Percentiles rank a stretch among this genome's conserved stretches.
Conservation (phyloP, 2,329 filamentous ascomycete species). For the Curvularia sp. region DNA sequence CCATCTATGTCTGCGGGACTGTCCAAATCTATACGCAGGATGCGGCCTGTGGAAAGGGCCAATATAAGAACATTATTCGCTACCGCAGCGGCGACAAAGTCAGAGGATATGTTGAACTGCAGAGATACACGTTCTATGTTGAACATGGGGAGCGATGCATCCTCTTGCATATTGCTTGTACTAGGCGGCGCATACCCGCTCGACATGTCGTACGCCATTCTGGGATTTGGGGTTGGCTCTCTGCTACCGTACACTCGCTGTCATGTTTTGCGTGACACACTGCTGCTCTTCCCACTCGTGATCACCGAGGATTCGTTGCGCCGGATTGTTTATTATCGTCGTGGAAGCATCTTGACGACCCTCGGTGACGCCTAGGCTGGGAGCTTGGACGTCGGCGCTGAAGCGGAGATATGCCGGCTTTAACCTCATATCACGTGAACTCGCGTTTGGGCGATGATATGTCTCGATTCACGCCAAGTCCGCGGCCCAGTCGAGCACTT, state of each 20-base stretch:
- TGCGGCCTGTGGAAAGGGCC: constrained; percentile 88
- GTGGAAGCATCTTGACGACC: constrained; percentile 5
- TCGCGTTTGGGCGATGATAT: constrained; percentile 2
- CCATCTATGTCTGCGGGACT: constrained; percentile 91
- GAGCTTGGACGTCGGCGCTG: constrained; percentile 19
- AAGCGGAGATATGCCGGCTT: constrained; percentile 16
- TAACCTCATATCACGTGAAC: constrained; percentile 9
- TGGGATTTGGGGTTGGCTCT: constrained; percentile 15
- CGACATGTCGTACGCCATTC: constrained; percentile 73
- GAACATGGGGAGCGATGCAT: constrained; percentile 82
- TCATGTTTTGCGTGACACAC: constrained; percentile 22
- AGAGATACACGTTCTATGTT: constrained; percentile 91
- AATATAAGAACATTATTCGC: constrained; percentile 96
- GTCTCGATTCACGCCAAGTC: background rate
- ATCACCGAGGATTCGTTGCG: constrained; percentile 1
- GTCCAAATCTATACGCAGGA: constrained; percentile 92
- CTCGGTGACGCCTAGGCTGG: constrained; percentile 14
- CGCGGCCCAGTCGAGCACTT: too few relatives aligned
- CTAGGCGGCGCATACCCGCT: constrained; percentile 76
- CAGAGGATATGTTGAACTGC: constrained; percentile 90
- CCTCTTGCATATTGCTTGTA: constrained; percentile 67
- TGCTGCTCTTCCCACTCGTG: constrained; percentile 21
- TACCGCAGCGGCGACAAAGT: constrained; percentile 95
- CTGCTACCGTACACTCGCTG: constrained; percentile 20
- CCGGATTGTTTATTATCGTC: constrained; percentile 12